Conservation (phyloP, 345 rosid species). For the Moringa oleifera region DNA sequence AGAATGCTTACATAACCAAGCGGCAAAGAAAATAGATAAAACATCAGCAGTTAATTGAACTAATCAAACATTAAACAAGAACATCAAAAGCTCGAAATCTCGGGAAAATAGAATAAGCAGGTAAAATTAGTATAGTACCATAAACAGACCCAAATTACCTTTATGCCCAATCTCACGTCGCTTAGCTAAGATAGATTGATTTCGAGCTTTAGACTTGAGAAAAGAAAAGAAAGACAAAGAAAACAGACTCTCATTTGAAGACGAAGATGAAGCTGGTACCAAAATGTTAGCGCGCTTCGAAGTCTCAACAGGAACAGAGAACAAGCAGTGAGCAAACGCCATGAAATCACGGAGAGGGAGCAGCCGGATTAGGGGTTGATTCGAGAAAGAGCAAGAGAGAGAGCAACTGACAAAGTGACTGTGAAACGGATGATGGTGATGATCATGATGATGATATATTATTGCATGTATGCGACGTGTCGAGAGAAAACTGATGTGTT, state of each 20-base stretch:
- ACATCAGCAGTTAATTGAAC: background rate
- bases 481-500: background rate
- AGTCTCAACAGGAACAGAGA: constrained; percentile 40
- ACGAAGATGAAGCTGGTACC: constrained; percentile 16
- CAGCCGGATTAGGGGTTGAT: constrained; percentile 2
- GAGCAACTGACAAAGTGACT: background rate
- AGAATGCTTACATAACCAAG: background rate
- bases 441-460: background rate
- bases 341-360: constrained; percentile 21
- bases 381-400: constrained; percentile 14
- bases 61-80: background rate
- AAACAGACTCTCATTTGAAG: background rate
- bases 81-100: background rate
- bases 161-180: constrained; percentile 22
- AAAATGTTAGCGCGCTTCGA: constrained; percentile 21
- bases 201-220: constrained; percentile 27
- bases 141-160: constrained; percentile 25
- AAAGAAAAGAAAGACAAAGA: constrained; percentile 25
- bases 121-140: background rate
- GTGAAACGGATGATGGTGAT: background rate
- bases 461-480: background rate
- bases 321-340: constrained; percentile 59
- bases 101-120: background rate
- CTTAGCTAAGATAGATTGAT: constrained; percentile 26
- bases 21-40: background rate